These are phyloP conservation scores for Coriaria nepalensis DNA, from an alignment of 306 rosid species.

Conservation along the genomic window DNA sequence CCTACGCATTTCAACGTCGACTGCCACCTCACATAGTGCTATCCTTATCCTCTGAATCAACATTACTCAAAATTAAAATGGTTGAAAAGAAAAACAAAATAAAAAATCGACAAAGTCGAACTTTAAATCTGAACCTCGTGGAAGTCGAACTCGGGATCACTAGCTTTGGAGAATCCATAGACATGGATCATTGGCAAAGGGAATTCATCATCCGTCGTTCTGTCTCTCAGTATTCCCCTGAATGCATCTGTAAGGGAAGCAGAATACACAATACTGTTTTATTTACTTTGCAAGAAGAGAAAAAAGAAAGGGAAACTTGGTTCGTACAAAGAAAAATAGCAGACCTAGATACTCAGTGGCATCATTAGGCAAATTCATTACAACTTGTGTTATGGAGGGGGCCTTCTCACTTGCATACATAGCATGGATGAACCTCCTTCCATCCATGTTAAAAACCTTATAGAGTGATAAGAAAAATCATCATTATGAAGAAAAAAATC, in stretches of 20 bases:
- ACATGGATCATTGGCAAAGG: constrained; percentile 66
- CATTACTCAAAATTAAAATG: background rate
- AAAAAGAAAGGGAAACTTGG: background rate
- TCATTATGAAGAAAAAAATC: constrained; percentile 10
- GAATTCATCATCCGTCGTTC: constrained; percentile 29
- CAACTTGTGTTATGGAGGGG: constrained; percentile 66
- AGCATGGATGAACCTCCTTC: constrained; percentile 84
- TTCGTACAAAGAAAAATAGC: background rate
- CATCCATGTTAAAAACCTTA: constrained; percentile 91
- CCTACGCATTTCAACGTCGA: constrained; percentile 60
- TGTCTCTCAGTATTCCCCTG: constrained; percentile 51
- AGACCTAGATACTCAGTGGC: constrained; percentile 83
- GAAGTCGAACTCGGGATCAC: constrained; percentile 90
- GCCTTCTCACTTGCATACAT: constrained; percentile 69
- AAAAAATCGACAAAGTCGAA: background rate
- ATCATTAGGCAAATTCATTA: constrained; percentile 91
- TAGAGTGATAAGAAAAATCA: constrained; percentile 13
- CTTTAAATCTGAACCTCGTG: constrained; percentile 41
- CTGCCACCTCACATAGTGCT: constrained; percentile 62
- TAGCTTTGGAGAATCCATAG: constrained; percentile 91
- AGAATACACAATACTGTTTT: background rate
- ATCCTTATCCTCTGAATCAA: constrained; percentile 70
- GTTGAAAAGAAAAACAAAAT: background rate
- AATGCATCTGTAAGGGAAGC: constrained; percentile 50
- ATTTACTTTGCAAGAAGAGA: background rate